Conservation (phyloP, 2,329 filamentous ascomycete genomes). For the Diplodia mutila region DNA sequence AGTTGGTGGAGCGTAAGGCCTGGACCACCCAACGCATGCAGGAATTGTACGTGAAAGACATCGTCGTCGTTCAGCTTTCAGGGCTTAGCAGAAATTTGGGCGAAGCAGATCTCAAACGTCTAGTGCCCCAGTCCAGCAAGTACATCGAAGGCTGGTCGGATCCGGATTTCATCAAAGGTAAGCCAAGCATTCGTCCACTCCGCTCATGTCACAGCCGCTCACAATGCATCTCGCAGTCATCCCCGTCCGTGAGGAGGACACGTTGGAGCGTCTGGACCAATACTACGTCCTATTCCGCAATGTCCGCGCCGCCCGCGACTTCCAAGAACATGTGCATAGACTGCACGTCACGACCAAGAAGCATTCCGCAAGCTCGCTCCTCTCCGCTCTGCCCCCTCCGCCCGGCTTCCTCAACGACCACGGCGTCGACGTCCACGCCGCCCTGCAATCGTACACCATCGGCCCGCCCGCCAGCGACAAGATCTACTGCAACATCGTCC, state of each 20-base stretch:
- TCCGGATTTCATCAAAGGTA: constrained; percentile 62
- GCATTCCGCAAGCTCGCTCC: constrained; percentile 48
- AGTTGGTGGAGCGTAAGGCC: neutral
- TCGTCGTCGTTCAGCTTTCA: constrained; percentile 31
- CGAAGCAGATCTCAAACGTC: constrained; percentile 71
- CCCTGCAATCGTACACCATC: constrained; percentile 12
- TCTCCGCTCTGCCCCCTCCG: constrained; percentile 49
- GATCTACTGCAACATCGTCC: constrained; percentile 35
- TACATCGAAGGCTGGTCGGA: constrained; percentile 70
- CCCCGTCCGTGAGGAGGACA: constrained; percentile 66
- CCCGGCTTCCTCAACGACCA: constrained; percentile 47
- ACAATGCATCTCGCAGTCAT: constrained; percentile 51
- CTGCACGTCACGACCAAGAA: constrained; percentile 55
- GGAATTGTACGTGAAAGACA: neutral
- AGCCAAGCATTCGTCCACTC: neutral
- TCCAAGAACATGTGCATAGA: constrained; percentile 59
- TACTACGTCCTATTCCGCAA: constrained; percentile 73
- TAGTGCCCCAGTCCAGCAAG: constrained; percentile 60
- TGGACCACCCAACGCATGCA: constrained; percentile 1
- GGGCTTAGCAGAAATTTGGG: constrained; percentile 61
- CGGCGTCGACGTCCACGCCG: constrained; percentile 43
- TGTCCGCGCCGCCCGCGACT: constrained; percentile 62
- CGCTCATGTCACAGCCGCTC: neutral
- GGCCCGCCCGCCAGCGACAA: constrained; percentile 26
- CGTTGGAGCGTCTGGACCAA: constrained; percentile 64